Base-by-base conservation (phyloP, 495 filamentous ascomycete genomes). In the Aspergillus panamensis region DNA sequence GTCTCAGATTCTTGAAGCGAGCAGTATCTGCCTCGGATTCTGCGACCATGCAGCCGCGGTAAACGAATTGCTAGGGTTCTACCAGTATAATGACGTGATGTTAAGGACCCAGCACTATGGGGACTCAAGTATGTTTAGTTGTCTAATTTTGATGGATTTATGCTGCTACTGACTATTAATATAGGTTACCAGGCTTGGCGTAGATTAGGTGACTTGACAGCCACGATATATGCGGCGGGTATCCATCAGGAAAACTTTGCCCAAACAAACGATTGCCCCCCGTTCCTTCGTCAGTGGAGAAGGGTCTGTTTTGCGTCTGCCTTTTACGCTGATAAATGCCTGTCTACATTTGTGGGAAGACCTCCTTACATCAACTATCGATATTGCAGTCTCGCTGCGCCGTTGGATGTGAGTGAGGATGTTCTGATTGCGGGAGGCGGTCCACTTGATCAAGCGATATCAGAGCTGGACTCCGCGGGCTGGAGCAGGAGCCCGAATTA, bases 341-440 rank as follows among this genome's bases (percentile, higher is more conserved):
- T 80, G 6, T 76, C 81, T 8, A 78, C 79, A 0, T 85, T 85
- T 49, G 71, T 81, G 13, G 84, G 83, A 2, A 67, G 84, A 10
- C 84, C 84, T 6, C 83, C 84, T 0, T 66, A 79, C 5, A 71
- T 87, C 39, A 81, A 77, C 14, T 73, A 77, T 44, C 75, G 79
- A 19, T 86, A 81, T 60, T 80, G 78, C 55, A 78, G 76, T 0
- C 76, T 84, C 3, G 76, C 78, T 3, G 62, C 81, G 31, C 84
- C 84, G 0, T 67, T 87, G 3, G 84, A 87, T 58, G 53, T 87
- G n/a, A 75, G 64, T 50, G 82, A 84, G 49, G 69, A 77, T 0
- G 68, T 75, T 6, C 67, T 84, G 14, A 73, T 83, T 55, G 66
- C 72, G 6, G 77, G 79, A 5, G 81, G 74, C 0, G 65, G 73